Conservation (phyloP, 1,284 basidiomycete species). For the Grifola frondosa region DNA sequence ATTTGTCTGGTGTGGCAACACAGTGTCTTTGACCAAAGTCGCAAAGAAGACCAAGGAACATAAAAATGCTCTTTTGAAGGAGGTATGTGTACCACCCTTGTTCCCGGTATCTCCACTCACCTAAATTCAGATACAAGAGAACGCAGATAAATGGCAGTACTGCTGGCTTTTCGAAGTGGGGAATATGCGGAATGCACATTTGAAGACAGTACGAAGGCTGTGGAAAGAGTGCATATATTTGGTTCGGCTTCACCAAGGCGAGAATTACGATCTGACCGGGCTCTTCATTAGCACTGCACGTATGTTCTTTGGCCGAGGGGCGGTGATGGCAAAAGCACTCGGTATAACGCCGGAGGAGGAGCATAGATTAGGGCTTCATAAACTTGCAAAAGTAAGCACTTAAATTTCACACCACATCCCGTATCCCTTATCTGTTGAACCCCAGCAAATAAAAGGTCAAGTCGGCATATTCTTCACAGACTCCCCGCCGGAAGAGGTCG, state of each 20-base stretch:
- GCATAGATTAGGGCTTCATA: slow-evolving; percentile 76
- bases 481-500: slow-evolving; percentile 83
- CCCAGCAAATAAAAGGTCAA: slow-evolving; percentile 88
- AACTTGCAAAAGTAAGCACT: slow-evolving; percentile 71
- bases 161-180: slow-evolving; percentile 96
- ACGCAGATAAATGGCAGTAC: slow-evolving; percentile 86
- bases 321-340: slow-evolving; percentile 96
- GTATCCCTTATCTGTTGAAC: neutral
- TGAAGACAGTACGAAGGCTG: slow-evolving; percentile 90
- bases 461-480: slow-evolving; percentile 93
- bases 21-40: slow-evolving; percentile 80
- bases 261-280: slow-evolving; percentile 1
- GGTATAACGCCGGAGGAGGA: slow-evolving; percentile 88
- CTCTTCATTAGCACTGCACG: slow-evolving; percentile 65
- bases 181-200: slow-evolving; percentile 91
- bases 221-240: slow-evolving; percentile 84
- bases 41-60: slow-evolving; percentile 80
- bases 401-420: neutral
- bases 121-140: slow-evolving; percentile 64
- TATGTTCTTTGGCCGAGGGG: slow-evolving; percentile 91
- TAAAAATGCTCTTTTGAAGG: slow-evolving; percentile 81
- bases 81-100: slow-evolving; percentile 48
- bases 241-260: slow-evolving; percentile 7
- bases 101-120: neutral
- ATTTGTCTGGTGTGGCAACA: too few species aligned